Conservation (phyloP, 768 basidiomycete species). For the Boletus tylopilopsis region DNA sequence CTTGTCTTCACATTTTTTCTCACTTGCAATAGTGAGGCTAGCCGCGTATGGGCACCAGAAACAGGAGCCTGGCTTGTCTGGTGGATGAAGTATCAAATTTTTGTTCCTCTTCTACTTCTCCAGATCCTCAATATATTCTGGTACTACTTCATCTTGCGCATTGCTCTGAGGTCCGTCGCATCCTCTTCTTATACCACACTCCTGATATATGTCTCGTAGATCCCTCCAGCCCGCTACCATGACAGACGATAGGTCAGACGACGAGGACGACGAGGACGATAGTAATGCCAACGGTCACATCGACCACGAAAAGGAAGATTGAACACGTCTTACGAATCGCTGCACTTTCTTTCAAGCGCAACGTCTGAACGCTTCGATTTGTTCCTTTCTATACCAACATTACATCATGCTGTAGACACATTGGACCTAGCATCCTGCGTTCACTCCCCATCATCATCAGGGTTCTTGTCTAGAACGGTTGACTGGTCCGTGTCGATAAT, state of each 20-base stretch:
- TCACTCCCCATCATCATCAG: background rate
- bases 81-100: conserved; percentile 86
- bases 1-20: background rate
- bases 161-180: conserved; percentile 60
- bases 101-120: conserved; percentile 67
- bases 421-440: background rate
- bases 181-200: background rate
- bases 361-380: conserved; percentile 3
- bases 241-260: conserved; percentile 79
- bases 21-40: conserved; percentile 40
- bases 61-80: conserved; percentile 64
- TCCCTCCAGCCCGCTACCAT: conserved; percentile 45
- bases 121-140: conserved; percentile 90
- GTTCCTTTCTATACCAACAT: conserved; percentile 5
- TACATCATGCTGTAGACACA: conserved; percentile 6
- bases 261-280: conserved; percentile 63
- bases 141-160: conserved; percentile 82
- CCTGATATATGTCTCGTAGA: conserved; percentile 34
- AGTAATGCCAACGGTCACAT: conserved; percentile 32
- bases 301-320: conserved; percentile 31
- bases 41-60: conserved; percentile 54
- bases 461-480: conserved; percentile 1
- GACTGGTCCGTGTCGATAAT: conserved; percentile 14
- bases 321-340: conserved; percentile 3
- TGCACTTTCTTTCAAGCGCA: background rate